phyloP scores from a whole-genome alignment of 2,329 filamentous ascomycete species.

The Phaeophleospora eucalypticola region DNA sequence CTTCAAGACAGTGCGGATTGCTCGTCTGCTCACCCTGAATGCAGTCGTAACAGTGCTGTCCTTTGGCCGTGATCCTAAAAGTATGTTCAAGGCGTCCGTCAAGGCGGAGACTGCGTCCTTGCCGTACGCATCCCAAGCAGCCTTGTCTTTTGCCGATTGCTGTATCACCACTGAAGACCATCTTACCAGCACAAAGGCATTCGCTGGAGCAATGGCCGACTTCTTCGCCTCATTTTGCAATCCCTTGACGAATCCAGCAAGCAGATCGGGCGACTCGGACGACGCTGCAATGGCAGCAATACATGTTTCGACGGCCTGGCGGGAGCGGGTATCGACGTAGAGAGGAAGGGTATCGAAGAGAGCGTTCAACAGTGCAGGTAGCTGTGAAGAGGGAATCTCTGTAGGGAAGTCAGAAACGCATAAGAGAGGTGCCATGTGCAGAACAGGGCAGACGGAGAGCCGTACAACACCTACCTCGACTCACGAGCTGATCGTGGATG shows the following conservation, averaged over 20 bases:
- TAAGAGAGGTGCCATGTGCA: too few species aligned
- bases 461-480: conserved; percentile 37
- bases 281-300: conserved; percentile 63
- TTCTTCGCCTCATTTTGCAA: conserved; percentile 73
- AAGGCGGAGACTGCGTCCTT: conserved; percentile 63
- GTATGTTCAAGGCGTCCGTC: conserved; percentile 73
- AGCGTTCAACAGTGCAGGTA: conserved; percentile 51
- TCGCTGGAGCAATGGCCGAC: conserved; percentile 69
- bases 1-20: conserved; percentile 69
- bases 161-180: conserved; percentile 83
- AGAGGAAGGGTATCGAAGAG: conserved; percentile 84
- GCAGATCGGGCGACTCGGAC: conserved; percentile 52
- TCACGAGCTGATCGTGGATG: conserved; percentile 42
- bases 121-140: conserved; percentile 62
- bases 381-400: conserved; percentile 21
- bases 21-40: conserved; percentile 71
- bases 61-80: conserved; percentile 62
- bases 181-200: conserved; percentile 82
- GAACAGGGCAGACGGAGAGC: neutral
- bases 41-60: conserved; percentile 67
- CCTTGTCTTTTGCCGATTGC: conserved; percentile 56
- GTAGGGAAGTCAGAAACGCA: conserved; percentile 15
- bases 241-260: conserved; percentile 62
- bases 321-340: conserved; percentile 80
- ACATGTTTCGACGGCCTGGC: conserved; percentile 77